Evolutionary conservation across 495 filamentous ascomycete species (phyloP).

Genomic region (Aspergillus affinis): DNA sequence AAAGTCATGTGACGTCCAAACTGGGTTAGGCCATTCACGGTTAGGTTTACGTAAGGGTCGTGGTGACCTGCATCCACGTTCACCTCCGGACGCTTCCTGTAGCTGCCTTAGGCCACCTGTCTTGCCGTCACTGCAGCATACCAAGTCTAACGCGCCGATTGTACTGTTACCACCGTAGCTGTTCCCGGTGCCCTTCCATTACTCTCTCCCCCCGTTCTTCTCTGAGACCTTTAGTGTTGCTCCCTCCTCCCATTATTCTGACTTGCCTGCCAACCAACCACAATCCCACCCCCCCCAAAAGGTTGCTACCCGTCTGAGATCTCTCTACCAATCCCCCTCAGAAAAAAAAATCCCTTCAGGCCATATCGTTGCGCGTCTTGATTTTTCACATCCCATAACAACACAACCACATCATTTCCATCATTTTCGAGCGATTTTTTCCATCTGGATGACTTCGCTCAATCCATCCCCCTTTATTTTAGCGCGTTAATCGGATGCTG

Average conservation of each 20-base stretch:
- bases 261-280: conserved; percentile 20
- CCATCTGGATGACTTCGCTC: conserved; percentile 51
- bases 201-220: conserved; percentile 5
- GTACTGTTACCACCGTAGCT: background rate
- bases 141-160: background rate
- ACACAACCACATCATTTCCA: conserved; percentile 52
- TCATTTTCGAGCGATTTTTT: conserved; percentile 54
- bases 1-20: no score
- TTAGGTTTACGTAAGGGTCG: no score
- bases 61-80: no score
- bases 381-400: conserved; percentile 41
- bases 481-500: conserved; percentile 61
- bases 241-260: background rate
- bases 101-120: background rate
- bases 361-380: conserved; percentile 40
- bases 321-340: conserved; percentile 17
- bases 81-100: background rate
- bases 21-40: no score
- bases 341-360: conserved; percentile 36
- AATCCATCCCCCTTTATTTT: conserved; percentile 43
- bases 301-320: conserved; percentile 21
- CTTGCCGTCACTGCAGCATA: background rate
- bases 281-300: conserved; percentile 12
- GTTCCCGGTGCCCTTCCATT: background rate
- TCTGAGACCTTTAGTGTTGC: conserved; percentile 7